Base-by-base conservation (phyloP, 768 basidiomycete species). In the Macrolepiota albuminosa region DNA sequence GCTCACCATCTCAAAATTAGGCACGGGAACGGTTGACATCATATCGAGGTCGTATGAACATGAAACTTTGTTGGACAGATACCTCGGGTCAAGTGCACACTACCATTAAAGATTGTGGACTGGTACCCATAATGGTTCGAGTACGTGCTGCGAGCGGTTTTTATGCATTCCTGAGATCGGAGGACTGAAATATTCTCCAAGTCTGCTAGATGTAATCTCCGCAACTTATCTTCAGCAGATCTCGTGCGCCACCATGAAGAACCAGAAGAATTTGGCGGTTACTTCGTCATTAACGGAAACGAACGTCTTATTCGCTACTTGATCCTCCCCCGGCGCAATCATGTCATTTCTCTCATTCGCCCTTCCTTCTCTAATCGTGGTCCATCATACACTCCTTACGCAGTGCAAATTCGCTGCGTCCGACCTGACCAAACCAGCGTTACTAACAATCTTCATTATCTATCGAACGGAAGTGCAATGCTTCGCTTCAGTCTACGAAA, bases 201-300 rank as follows among this genome's bases (percentile, higher is more conserved):
- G 92, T 98, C 96, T 9, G 87, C 85, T 24, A 81, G 96, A 60
- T 99, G 97, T 70, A 97, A 98, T 72, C 74, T 98, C n/a, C 87
- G 87, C 48, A 81, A 81, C 37, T 81, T 97, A 73, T 84, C 93
- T 2, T 91, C 96, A 9, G 83, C 89, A 9, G 89, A 93, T 49
- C 86, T 99, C 48, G 93, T 98, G 58, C 76, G 79, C 58, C 88
- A 88, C 62, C 90, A 96, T 70, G 97, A 99, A 80, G 97, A 99
- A 68, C 88, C 97, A 1, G 94, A 97, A 75, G 97, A 98, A 73
- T 98, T 98, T 69, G 97, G 97, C 55, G 97, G 96, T 33, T 98
- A 99, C 75, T 99, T 99, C 70, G 84, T 99, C 70, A 87, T 99
- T 73, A 99, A 99, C 72, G 97, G 97, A 62, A 98, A 98, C 75